phyloP scores from a whole-genome alignment of 768 basidiomycete genomes.

The Boletus sensibilis region DNA sequence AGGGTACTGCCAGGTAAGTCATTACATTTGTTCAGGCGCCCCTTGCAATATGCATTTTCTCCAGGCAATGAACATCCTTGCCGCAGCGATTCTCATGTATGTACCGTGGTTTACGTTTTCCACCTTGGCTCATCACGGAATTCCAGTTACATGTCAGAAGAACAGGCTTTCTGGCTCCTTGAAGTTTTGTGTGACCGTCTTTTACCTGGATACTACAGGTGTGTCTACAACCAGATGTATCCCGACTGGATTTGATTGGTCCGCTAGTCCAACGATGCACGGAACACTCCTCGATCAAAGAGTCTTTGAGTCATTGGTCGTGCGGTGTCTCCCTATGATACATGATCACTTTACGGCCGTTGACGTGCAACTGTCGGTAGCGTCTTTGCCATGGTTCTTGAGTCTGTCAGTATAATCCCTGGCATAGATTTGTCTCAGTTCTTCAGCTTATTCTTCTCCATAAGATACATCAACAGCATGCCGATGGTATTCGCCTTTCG shows the following conservation, averaged over 20 bases:
- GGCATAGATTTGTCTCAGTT: neutral
- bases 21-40: neutral
- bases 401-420: slow-evolving; percentile 69
- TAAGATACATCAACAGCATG: slow-evolving; percentile 85
- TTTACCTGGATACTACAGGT: slow-evolving; percentile 97
- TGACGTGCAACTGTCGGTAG: slow-evolving; percentile 96
- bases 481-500: slow-evolving; percentile 98
- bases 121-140: slow-evolving; percentile 6
- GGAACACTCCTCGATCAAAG: slow-evolving; percentile 98
- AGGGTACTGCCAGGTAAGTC: slow-evolving; percentile 86
- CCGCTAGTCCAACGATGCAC: slow-evolving; percentile 88
- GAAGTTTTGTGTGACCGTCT: slow-evolving; percentile 93
- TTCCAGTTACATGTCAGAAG: slow-evolving; percentile 94
- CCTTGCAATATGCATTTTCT: slow-evolving; percentile 1
- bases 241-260: slow-evolving; percentile 3
- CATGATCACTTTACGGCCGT: slow-evolving; percentile 88
- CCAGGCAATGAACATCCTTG: slow-evolving; percentile 96
- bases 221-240: slow-evolving; percentile 18
- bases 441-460: slow-evolving; percentile 25
- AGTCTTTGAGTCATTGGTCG: slow-evolving; percentile 93
- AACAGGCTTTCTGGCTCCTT: slow-evolving; percentile 96
- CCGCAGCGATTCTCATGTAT: slow-evolving; percentile 91
- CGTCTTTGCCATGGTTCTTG: slow-evolving; percentile 97
- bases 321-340: slow-evolving; percentile 86
- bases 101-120: slow-evolving; percentile 19